These are phyloP conservation scores for Hanseniaspora pseudoguilliermondii DNA, from an alignment of 805 yeast species.

Conservation along the genomic window DNA sequence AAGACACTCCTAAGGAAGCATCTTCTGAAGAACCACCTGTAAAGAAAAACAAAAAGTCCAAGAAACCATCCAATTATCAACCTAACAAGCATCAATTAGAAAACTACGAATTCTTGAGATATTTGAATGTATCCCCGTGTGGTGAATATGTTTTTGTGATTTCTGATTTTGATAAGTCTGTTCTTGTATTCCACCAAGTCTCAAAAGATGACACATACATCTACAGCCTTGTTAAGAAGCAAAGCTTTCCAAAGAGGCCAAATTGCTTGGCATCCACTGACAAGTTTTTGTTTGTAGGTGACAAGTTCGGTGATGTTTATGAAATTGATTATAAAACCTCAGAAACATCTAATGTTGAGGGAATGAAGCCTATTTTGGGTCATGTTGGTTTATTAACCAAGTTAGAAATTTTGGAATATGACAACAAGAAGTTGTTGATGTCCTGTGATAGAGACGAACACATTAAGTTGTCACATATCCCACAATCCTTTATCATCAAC, in stretches of 20 bases:
- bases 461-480: constrained; percentile 69
- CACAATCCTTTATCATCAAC: constrained; percentile 64
- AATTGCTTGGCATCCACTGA: constrained; percentile 54
- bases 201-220: constrained; percentile 23
- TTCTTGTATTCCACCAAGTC: constrained; percentile 41
- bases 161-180: constrained; percentile 76
- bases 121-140: constrained; percentile 40
- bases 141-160: constrained; percentile 50
- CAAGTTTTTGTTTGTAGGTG: constrained; percentile 58
- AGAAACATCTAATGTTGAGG: constrained; percentile 27
- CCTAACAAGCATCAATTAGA: constrained; percentile 63
- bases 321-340: constrained; percentile 30
- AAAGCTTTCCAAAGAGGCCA: constrained; percentile 85
- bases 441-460: constrained; percentile 95
- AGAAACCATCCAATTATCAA: constrained; percentile 41
- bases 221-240: constrained; percentile 51
- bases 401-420: constrained; percentile 27
- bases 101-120: constrained; percentile 54
- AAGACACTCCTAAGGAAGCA: constrained; percentile 20
- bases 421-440: constrained; percentile 37
- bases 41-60: constrained; percentile 28
- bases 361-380: constrained; percentile 65
- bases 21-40: constrained; percentile 20
- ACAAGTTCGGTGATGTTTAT: constrained; percentile 94
- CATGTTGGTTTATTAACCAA: constrained; percentile 96